Conservation (phyloP, 2,329 filamentous ascomycete species). For the Herpotrichia juniperi region DNA sequence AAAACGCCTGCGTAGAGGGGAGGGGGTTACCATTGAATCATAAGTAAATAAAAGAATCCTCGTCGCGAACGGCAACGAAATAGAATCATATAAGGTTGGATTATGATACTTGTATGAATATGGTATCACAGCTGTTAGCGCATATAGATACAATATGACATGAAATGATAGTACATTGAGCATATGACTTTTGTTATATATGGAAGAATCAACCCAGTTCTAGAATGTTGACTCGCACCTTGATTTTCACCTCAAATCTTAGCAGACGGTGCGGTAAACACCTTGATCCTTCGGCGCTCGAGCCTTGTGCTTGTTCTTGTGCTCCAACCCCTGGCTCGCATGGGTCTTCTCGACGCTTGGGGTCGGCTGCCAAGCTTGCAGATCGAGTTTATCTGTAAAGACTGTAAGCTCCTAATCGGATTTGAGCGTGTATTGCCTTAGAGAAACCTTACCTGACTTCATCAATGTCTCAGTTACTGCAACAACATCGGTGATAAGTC, state of each 20-base stretch:
- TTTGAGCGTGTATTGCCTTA: not conserved
- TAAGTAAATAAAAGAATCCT: too few species aligned
- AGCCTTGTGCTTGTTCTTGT: constrained; percentile 52
- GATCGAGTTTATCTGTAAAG: constrained; percentile 56
- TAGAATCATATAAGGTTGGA: too few species aligned
- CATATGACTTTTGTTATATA: too few species aligned
- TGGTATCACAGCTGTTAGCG: too few species aligned
- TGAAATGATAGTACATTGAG: too few species aligned
- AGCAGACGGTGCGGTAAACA: constrained; percentile 58
- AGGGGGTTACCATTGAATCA: too few species aligned
- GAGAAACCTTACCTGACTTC: constrained; percentile 25
- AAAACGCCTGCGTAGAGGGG: constrained; percentile 18
- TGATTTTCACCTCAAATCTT: too few species aligned
- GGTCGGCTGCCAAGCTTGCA: constrained; percentile 55
- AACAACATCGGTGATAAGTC: constrained; percentile 66
- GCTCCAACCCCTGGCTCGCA: constrained; percentile 41
- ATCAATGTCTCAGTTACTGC: constrained; percentile 67
- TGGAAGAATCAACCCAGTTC: not conserved
- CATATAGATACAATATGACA: too few species aligned
- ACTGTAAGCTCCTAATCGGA: not conserved
- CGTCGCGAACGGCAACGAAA: too few species aligned
- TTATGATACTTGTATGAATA: too few species aligned
- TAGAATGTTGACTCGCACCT: not conserved
- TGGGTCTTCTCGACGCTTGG: constrained; percentile 52
- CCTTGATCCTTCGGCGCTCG: constrained; percentile 54